Evolutionary conservation across 352 stramenopile species (phyloP).

Genomic region (Globisporangium solare): DNA sequence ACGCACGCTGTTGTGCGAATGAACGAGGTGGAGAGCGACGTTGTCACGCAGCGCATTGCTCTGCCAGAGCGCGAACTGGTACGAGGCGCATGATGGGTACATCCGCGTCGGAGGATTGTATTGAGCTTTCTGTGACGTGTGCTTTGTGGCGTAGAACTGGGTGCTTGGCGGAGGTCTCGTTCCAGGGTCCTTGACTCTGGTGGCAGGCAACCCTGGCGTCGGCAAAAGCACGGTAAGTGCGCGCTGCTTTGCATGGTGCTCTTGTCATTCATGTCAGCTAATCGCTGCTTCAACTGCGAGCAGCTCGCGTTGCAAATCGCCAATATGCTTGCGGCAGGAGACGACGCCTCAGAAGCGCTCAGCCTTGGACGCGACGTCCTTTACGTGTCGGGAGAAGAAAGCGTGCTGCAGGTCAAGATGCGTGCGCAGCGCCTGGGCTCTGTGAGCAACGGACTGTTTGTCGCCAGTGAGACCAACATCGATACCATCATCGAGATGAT

Average conservation of each 20-base stretch:
- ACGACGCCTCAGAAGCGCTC: conserved; percentile 2
- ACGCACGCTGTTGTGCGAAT: conserved; percentile 42
- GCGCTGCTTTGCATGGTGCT: too few species aligned
- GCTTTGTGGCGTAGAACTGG: conserved; percentile 63
- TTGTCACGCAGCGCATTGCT: conserved; percentile 50
- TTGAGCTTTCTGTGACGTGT: not conserved
- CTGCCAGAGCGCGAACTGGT: conserved; percentile 71
- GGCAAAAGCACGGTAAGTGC: conserved; percentile 87
- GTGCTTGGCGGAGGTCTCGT: conserved; percentile 96
- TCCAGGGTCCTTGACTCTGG: conserved; percentile 91
- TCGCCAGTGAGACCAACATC: conserved; percentile 83
- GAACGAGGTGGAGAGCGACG: conserved; percentile 63
- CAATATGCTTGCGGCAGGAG: conserved; percentile 64
- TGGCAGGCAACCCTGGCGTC: conserved; percentile 94
- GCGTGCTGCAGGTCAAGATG: conserved; percentile 92
- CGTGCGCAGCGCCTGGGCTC: conserved; percentile 85
- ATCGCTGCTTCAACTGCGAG: not conserved
- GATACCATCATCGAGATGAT: conserved; percentile 67
- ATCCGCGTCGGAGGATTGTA: not conserved
- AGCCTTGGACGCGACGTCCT: conserved; percentile 60
- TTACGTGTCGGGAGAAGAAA: conserved; percentile 97
- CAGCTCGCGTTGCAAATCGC: conserved; percentile 92
- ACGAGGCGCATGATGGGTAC: not conserved
- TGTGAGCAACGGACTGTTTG: conserved; percentile 57
- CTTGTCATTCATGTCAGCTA: not conserved